phyloP scores from a whole-genome alignment of 805 yeast genomes.

The Kodamaea nitidulidarum region DNA sequence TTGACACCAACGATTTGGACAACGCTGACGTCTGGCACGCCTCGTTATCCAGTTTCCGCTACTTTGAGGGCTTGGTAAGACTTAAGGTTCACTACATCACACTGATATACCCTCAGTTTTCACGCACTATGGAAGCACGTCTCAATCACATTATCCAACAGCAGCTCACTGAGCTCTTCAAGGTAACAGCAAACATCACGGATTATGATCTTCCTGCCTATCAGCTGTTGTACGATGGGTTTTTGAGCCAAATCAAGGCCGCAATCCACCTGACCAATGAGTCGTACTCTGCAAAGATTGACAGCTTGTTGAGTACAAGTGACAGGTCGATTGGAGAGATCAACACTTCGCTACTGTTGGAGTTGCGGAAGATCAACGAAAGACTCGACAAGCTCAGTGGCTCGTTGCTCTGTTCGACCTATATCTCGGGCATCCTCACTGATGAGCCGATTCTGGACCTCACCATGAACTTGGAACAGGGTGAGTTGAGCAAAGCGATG shows the following conservation, averaged over 20 bases:
- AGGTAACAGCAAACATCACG: constrained; percentile 22
- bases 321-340: constrained; percentile 72
- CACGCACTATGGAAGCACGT: constrained; percentile 13
- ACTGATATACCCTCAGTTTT: constrained; percentile 20
- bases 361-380: constrained; percentile 52
- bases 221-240: constrained; percentile 29
- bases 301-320: constrained; percentile 55
- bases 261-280: constrained; percentile 35
- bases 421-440: constrained; percentile 11
- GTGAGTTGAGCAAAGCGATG: constrained; percentile 31
- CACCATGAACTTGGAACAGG: constrained; percentile 17
- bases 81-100: constrained; percentile 17
- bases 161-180: constrained; percentile 15
- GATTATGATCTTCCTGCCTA: constrained; percentile 33
- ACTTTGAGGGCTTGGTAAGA: constrained; percentile 15
- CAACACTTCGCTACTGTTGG: constrained; percentile 64
- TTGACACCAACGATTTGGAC: neutral
- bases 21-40: neutral
- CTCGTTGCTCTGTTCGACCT: constrained; percentile 20
- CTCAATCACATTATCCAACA: constrained; percentile 16
- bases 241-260: constrained; percentile 33
- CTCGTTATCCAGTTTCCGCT: constrained; percentile 5
- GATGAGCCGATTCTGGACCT: constrained; percentile 13
- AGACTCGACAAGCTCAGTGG: constrained; percentile 40
- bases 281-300: constrained; percentile 51